phyloP scores from a whole-genome alignment of 768 basidiomycete species.

The Tephrocybe sp. region DNA sequence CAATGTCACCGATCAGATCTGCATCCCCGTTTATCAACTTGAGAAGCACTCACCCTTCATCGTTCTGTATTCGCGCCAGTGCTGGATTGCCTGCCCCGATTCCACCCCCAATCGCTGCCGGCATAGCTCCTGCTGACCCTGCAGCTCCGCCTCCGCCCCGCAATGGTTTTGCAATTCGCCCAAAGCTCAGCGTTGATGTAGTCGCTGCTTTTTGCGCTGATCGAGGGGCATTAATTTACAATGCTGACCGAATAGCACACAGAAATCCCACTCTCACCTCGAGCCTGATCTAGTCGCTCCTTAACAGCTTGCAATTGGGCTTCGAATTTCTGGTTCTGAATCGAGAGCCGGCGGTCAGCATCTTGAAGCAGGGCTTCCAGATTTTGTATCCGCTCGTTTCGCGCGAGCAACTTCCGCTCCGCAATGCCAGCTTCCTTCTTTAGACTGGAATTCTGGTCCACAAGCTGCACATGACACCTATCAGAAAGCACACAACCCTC shows the following conservation, averaged over 20 bases:
- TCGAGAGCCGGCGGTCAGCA: conserved; percentile 87
- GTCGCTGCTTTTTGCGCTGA: conserved; percentile 76
- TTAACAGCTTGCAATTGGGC: conserved; percentile 88
- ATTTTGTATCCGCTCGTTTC: conserved; percentile 97
- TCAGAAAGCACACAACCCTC: conserved; percentile 2
- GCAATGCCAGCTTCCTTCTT: conserved; percentile 98
- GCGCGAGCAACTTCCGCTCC: conserved; percentile 92
- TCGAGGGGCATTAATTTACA: conserved; percentile 14
- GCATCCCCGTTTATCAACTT: conserved; percentile 11
- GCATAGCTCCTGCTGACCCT: conserved; percentile 34
- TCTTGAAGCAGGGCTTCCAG: conserved; percentile 91
- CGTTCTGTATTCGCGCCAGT: conserved; percentile 72
- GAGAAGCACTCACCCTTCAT: conserved; percentile 53
- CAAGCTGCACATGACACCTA: conserved; percentile 57
- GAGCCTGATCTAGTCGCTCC: conserved; percentile 88
- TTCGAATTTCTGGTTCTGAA: conserved; percentile 96
- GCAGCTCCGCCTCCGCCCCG: conserved; percentile 84
- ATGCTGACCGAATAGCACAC: conserved; percentile 7
- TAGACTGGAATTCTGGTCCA: conserved; percentile 94
- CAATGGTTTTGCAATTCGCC: conserved; percentile 95
- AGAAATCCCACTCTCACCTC: conserved; percentile 53
- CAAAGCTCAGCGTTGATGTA: conserved; percentile 77
- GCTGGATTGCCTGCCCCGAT: conserved; percentile 55
- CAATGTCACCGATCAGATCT: conserved; percentile 14
- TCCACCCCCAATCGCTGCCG: conserved; percentile 38